These are phyloP conservation scores for Podila epigama DNA, from an alignment of 192 early-diverging fungal species.

Conservation along the genomic window DNA sequence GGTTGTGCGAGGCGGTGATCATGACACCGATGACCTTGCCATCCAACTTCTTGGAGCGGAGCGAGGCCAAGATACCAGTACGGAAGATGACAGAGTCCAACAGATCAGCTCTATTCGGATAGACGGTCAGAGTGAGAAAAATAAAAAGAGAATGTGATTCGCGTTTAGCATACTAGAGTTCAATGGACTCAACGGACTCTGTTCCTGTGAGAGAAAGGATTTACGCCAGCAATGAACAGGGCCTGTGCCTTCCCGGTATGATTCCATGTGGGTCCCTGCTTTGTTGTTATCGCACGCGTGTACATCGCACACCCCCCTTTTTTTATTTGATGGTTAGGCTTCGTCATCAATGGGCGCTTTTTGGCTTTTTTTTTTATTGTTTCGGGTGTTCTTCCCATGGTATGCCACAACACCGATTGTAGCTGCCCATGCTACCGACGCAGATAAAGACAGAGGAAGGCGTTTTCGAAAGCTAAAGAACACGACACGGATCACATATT, in stretches of 20 bases:
- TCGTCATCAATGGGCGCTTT: neutral
- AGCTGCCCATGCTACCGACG: too few relatives aligned
- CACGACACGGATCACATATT: too few relatives aligned
- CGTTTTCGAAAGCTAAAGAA: too few relatives aligned
- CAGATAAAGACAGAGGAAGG: too few relatives aligned
- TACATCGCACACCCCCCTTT: neutral
- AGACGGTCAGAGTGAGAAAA: conserved; percentile 10
- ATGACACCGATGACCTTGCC: conserved; percentile 93
- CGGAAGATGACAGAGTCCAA: conserved; percentile 95
- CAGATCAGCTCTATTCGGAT: conserved; percentile 71
- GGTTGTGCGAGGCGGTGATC: conserved; percentile 99
- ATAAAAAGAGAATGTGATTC: neutral
- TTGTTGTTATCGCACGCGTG: too few relatives aligned
- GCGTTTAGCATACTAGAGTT: neutral
- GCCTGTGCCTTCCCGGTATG: neutral
- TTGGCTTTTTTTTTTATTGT: neutral
- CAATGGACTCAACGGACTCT: too few relatives aligned
- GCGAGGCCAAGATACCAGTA: conserved; percentile 87
- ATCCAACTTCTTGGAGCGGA: conserved; percentile 88
- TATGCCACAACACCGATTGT: too few relatives aligned
- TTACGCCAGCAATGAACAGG: neutral
- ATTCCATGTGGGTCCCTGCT: neutral
- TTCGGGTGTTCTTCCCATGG: neutral
- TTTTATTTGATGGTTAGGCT: too few relatives aligned
- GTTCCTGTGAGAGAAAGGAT: too few relatives aligned